Conservation (phyloP, 192 early-diverging fungal genomes). For the Umbelopsis vinacea region DNA sequence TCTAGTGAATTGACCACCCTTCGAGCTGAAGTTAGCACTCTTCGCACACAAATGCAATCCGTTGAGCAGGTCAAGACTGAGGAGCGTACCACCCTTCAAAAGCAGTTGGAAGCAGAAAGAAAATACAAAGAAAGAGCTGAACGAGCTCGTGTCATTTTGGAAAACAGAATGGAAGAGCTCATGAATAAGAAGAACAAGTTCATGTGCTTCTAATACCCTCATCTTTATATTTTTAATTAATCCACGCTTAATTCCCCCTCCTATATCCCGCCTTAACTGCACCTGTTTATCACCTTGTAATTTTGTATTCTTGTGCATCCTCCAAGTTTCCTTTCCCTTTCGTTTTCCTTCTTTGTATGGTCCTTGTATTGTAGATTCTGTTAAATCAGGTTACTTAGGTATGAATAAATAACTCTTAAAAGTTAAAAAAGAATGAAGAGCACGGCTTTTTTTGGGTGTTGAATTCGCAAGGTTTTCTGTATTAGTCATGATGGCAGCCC, state of each 20-base stretch:
- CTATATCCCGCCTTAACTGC: neutral
- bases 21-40: constrained; percentile 41
- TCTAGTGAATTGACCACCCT: constrained; percentile 43
- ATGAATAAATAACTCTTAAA: neutral
- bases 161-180: constrained; percentile 58
- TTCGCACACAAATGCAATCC: constrained; percentile 35
- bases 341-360: neutral
- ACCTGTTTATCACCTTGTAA: neutral
- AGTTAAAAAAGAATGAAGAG: too few relatives aligned
- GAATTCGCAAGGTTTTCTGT: too few relatives aligned
- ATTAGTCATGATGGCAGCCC: too few relatives aligned
- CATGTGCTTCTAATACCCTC: constrained; percentile 52
- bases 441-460: too few relatives aligned
- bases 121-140: constrained; percentile 56
- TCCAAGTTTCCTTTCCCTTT: neutral
- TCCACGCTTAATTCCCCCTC: neutral
- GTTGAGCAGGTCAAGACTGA: constrained; percentile 29
- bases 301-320: constrained; percentile 19
- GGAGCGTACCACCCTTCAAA: constrained; percentile 45
- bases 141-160: constrained; percentile 48
- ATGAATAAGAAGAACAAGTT: constrained; percentile 61
- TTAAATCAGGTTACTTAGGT: neutral
- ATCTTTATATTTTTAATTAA: neutral
- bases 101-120: constrained; percentile 45
- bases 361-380: neutral